Percentiles rank a stretch among this genome's conserved stretches.
Conservation (phyloP, 2,329 filamentous ascomycete species). For the Kalaharituber pfeilii region DNA sequence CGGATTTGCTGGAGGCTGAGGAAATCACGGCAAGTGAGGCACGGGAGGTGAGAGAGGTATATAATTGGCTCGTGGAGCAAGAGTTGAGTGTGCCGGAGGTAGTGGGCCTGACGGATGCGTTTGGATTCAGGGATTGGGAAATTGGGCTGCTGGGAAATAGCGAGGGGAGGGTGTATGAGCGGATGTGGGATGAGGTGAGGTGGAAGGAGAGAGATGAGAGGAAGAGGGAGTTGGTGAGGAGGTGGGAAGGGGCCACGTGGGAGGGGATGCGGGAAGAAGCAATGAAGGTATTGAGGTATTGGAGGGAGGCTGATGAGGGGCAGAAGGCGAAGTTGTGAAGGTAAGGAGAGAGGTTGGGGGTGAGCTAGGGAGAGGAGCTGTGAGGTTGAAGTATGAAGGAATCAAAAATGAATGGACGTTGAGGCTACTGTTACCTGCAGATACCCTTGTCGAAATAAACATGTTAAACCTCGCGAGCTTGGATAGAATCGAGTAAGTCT, state of each 20-base stretch:
- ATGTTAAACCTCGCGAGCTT: no score
- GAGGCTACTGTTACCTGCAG: no score
- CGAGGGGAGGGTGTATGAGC: constrained; percentile 14
- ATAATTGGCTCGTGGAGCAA: constrained; percentile 10
- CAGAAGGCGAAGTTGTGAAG: constrained; percentile 34
- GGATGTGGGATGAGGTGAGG: constrained; percentile 12
- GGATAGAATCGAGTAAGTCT: no score
- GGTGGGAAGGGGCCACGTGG: not conserved
- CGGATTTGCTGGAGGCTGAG: constrained; percentile 16
- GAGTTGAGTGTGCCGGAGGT: constrained; percentile 9
- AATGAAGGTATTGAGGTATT: constrained; percentile 22
- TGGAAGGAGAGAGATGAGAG: constrained; percentile 1
- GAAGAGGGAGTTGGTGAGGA: not conserved
- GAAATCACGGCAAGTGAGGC: constrained; percentile 9
- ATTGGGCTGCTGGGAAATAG: constrained; percentile 12
- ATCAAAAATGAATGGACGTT: no score
- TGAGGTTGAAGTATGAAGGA: no score
- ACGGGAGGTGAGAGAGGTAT: constrained; percentile 7
- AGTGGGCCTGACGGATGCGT: constrained; percentile 15
- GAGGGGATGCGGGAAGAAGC: not conserved
- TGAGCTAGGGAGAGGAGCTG: no score
- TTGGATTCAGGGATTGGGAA: constrained; percentile 15
- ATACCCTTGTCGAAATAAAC: no score
- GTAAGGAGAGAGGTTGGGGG: no score
- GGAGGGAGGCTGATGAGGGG: constrained; percentile 51